phyloP scores from a whole-genome alignment of 345 rosid genomes.

The Erodium maritimum region DNA sequence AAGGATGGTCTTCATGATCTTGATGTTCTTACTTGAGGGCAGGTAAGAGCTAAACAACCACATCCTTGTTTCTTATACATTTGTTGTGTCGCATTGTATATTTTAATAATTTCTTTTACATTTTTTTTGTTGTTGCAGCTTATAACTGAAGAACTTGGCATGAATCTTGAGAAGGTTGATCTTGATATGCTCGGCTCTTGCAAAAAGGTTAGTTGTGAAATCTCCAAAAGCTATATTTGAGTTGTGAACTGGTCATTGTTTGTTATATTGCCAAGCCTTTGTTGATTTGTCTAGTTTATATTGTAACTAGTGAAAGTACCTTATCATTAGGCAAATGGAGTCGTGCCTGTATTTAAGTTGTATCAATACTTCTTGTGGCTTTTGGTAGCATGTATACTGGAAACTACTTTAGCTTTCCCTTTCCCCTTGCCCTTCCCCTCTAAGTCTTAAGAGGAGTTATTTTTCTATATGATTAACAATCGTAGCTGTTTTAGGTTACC shows the following conservation, averaged over 20 bases:
- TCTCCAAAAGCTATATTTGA: no score
- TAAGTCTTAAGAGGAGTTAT: no score
- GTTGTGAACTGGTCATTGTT: no score
- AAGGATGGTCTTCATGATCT: constrained; percentile 79
- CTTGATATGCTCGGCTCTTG: constrained; percentile 75
- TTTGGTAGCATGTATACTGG: background rate
- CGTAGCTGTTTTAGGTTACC: constrained; percentile 30
- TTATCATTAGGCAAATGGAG: no score
- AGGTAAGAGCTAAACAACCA: constrained; percentile 31
- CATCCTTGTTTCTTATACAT: background rate
- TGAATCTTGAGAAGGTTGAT: constrained; percentile 86
- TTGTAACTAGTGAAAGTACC: no score
- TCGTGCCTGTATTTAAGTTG: no score
- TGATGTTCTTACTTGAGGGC: constrained; percentile 78
- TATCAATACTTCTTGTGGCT: background rate
- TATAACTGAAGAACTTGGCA: constrained; percentile 91
- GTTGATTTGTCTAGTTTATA: no score
- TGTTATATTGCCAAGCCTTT: no score
- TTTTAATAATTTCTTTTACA: background rate
- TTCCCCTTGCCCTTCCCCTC: background rate
- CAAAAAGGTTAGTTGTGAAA: constrained; percentile 48
- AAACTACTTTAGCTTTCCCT: background rate
- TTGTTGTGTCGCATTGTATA: constrained; percentile 2
- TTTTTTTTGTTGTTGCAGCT: constrained; percentile 35
- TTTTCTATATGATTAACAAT: background rate